Percentiles rank a stretch among this genome's conserved stretches.
These are phyloP conservation scores for Penstemon davidsonii DNA, from an alignment of 257 asterid genomes.

Conservation along the genomic window DNA sequence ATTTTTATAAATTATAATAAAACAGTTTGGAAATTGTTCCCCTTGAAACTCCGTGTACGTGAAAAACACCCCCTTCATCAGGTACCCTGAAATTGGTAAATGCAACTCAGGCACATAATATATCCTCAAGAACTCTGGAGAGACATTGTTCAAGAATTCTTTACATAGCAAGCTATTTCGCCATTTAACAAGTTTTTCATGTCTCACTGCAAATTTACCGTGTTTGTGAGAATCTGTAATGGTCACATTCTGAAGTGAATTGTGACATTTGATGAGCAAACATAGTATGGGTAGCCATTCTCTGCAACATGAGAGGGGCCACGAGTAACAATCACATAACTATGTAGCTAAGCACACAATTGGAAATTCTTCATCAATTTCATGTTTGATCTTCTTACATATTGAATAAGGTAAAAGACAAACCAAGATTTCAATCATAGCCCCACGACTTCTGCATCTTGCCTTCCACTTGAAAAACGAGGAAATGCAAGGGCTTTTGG, in stretches of 20 bases:
- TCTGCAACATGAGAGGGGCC: conserved; percentile 7
- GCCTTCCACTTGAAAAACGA: conserved; percentile 22
- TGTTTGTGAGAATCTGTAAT: conserved; percentile 19
- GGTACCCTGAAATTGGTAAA: conserved; percentile 23
- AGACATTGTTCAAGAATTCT: background rate
- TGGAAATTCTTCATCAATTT: background rate
- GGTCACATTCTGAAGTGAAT: conserved; percentile 18
- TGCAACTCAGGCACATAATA: background rate
- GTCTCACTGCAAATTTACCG: conserved; percentile 20
- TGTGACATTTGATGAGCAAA: conserved; percentile 25
- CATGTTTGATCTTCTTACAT: background rate
- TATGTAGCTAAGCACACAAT: background rate
- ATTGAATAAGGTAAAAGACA: conserved; percentile 5
- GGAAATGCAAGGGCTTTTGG: background rate
- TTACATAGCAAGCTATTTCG: conserved; percentile 14
- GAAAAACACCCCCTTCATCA: conserved; percentile 24
- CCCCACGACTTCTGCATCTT: background rate
- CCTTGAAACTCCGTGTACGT: conserved; percentile 1
- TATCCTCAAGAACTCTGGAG: background rate
- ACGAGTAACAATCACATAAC: background rate
- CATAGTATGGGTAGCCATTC: conserved; percentile 13
- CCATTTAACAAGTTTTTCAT: conserved; percentile 15
- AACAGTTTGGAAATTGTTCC: too few relatives aligned
- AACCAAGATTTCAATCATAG: conserved; percentile 17
- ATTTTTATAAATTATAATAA: too few relatives aligned